A percentile compares a stretch with the other conserved stretches of the same genome.
These are phyloP conservation scores for Xylaria venustula DNA, from an alignment of 495 filamentous ascomycete genomes.

Conservation along the genomic window DNA sequence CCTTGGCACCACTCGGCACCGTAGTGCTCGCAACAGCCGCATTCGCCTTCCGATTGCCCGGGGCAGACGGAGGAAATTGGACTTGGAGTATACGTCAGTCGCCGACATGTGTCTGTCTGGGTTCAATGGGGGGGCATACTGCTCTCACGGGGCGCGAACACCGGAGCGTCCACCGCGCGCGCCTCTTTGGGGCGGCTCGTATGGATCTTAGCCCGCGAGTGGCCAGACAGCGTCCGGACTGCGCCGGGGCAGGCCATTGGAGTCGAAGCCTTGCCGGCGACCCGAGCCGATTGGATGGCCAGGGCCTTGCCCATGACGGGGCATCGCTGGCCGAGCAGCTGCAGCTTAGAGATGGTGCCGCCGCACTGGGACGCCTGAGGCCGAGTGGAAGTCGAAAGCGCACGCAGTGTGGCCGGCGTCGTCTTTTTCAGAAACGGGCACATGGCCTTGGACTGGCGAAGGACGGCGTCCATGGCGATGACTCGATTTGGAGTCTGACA, in stretches of 20 bases:
- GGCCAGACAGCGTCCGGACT: constrained; percentile 45
- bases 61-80: constrained; percentile 37
- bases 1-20: constrained; percentile 19
- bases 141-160: constrained; percentile 57
- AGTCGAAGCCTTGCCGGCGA: constrained; percentile 26
- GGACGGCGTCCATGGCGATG: constrained; percentile 78
- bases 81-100: constrained; percentile 32
- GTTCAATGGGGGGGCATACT: constrained; percentile 49
- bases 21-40: constrained; percentile 21
- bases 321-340: constrained; percentile 90
- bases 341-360: constrained; percentile 94
- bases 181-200: constrained; percentile 73
- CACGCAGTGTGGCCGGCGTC: constrained; percentile 82
- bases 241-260: constrained; percentile 32
- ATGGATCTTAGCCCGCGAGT: constrained; percentile 70
- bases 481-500: not conserved
- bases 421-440: constrained; percentile 97
- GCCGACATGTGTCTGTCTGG: not conserved
- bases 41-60: constrained; percentile 36
- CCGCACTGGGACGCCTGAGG: constrained; percentile 70
- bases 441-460: constrained; percentile 90
- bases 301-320: constrained; percentile 98
- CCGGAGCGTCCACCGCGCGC: constrained; percentile 61
- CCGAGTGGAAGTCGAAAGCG: constrained; percentile 78
- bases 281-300: constrained; percentile 72